Percentiles rank a stretch among this genome's conserved stretches.
These are phyloP conservation scores for Coniochaeta sp. DNA, from an alignment of 2,329 filamentous ascomycete species.

Conservation along the genomic window DNA sequence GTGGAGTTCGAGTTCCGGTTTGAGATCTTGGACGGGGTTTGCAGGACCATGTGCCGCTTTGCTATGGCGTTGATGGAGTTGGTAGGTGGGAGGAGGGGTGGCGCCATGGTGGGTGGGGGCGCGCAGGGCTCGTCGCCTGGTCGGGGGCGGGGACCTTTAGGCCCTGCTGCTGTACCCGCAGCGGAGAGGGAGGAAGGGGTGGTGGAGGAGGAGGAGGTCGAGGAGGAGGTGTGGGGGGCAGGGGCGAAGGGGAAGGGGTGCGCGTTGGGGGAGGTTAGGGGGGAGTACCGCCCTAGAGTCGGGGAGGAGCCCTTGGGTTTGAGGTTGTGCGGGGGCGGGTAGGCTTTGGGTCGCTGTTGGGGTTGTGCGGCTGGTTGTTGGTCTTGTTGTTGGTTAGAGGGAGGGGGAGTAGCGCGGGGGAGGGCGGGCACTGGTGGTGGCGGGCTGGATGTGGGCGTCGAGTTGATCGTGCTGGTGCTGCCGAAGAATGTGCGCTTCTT, in stretches of 20 bases:
- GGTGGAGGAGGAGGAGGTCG: too few relatives aligned
- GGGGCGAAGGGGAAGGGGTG: not conserved
- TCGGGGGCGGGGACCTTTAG: not conserved
- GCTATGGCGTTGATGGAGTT: not conserved
- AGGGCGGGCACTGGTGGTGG: not conserved
- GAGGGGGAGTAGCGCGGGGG: not conserved
- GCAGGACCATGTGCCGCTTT: not conserved
- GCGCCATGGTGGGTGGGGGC: not conserved
- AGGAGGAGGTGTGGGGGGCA: not conserved
- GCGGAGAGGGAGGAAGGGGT: too few relatives aligned
- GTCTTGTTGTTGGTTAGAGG: not conserved
- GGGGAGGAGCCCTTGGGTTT: slow-evolving; percentile 5
- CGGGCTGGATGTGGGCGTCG: slow-evolving; percentile 3
- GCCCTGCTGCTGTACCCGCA: too few relatives aligned
- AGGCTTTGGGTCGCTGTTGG: not conserved
- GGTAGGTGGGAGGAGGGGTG: too few relatives aligned
- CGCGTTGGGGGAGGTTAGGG: not conserved
- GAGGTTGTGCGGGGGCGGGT: slow-evolving; percentile 5
- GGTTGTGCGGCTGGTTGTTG: not conserved
- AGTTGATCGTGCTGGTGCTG: too few relatives aligned
- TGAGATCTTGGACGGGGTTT: not conserved
- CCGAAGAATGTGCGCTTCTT: slow-evolving; percentile 30
- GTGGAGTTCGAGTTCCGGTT: too few relatives aligned
- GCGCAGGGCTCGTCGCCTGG: not conserved
- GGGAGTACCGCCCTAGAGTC: not conserved